Evolutionary conservation across 352 stramenopile genomes (phyloP).

Genomic region (Globisporangium carolinianum): DNA sequence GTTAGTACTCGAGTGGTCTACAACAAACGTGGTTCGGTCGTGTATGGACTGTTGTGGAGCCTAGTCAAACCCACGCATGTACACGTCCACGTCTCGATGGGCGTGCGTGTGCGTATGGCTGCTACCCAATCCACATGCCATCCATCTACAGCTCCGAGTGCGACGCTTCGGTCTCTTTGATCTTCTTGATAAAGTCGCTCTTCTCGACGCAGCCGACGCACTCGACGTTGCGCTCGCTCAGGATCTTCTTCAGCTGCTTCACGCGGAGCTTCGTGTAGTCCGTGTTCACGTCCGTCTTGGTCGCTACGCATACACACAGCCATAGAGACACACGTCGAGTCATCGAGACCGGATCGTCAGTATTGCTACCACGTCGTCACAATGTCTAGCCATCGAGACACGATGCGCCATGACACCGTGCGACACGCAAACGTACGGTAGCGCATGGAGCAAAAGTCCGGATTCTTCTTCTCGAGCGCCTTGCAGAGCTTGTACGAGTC

Average conservation of each 20-base stretch:
- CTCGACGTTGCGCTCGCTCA: slow-evolving; percentile 87
- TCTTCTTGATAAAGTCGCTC: slow-evolving; percentile 92
- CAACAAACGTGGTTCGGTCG: too few species aligned
- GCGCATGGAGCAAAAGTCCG: slow-evolving; percentile 92
- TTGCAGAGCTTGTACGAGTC: slow-evolving; percentile 93
- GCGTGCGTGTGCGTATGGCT: too few species aligned
- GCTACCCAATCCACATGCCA: neutral
- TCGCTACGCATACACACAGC: slow-evolving; percentile 29
- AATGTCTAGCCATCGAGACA: too few species aligned
- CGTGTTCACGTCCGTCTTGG: slow-evolving; percentile 92
- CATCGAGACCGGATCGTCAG: neutral
- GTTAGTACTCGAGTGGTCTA: too few species aligned
- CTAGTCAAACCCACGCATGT: too few species aligned
- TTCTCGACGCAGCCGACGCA: slow-evolving; percentile 94
- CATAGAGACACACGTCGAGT: neutral
- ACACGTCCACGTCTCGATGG: too few species aligned
- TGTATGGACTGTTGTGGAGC: too few species aligned
- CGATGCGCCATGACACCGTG: neutral
- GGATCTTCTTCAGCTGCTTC: slow-evolving; percentile 93
- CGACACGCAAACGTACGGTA: slow-evolving; percentile 66
- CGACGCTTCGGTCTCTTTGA: slow-evolving; percentile 85
- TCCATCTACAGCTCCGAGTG: slow-evolving; percentile 74
- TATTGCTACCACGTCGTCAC: too few species aligned
- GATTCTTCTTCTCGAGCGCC: slow-evolving; percentile 91
- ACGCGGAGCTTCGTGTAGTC: slow-evolving; percentile 94